Evolutionary conservation across 164 flowering plant species (phyloP), one percentile per base, ranked within the genome.

Genomic region (Magnolia officinalis): DNA sequence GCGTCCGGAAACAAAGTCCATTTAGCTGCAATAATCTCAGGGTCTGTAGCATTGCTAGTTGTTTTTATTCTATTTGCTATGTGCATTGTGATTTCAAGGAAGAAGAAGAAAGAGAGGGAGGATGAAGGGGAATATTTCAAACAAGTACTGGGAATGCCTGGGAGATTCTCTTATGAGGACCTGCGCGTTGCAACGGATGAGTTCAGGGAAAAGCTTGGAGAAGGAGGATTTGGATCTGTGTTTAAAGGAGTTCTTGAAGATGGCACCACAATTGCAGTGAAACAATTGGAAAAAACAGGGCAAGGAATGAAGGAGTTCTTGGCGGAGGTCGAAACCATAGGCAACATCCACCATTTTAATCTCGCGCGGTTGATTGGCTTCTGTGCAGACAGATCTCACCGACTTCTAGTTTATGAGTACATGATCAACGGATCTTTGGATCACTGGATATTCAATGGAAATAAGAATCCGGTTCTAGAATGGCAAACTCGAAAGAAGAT

Each of bases 171-270:
- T n/a, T 23, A 49, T 37, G 37, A 66, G 23, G 76, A 64, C 8
- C 24, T 66, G 76, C 6, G 1, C 3, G 24, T 66, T 16, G 70
- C 58, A 21, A 49, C 76, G 1, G 11, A 49, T 1, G 49, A 45
- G 66, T 63, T 66, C 66, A 10, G 3, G 37, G 66, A 29, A n/a
- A 23, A 63, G 52, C 21, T 77, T 64, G 79, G 79, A 51, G 45
- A 13, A 16, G 79, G 75, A 24, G 79, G 79, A 8, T 77, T 77
- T 52, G 75, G 79, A 31, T 52, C 75, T 23, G 79, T 77, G 51
- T 77, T 72, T 24, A 50, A 31, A 51, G 79, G 75, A 11, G 26
- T 20, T n/a, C 45, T 77, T 8, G 11, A 45, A 49, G 71, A 77
- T 72, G 75, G 65, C 29, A 77, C 64, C 10, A 72, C 24, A 19